Conservation (phyloP, 495 filamentous ascomycete species). For the Tuber calosporum region DNA sequence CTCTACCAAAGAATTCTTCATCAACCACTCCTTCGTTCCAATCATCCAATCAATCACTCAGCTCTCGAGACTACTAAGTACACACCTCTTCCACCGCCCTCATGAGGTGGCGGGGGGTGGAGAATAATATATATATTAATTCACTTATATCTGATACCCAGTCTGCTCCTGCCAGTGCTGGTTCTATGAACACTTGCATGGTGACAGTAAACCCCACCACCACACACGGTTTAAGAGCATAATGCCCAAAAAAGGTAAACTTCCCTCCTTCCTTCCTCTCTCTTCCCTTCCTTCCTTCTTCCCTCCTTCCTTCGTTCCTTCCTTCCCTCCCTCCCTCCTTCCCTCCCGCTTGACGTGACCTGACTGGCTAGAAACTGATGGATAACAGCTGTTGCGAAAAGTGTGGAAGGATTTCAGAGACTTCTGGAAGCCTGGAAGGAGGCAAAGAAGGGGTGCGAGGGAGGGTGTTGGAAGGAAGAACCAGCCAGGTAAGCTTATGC, state of each 20-base stretch:
- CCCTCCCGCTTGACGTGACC: conserved; percentile 1
- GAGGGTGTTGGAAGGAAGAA: conserved; percentile 29
- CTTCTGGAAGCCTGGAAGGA: conserved; percentile 33
- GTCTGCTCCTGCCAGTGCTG: background rate
- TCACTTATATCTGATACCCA: background rate
- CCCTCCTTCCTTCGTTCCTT: background rate
- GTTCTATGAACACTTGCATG: background rate
- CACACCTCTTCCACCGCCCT: background rate
- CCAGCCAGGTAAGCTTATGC: conserved; percentile 36
- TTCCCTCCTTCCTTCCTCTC: background rate
- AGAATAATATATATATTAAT: background rate
- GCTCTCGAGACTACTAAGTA: background rate
- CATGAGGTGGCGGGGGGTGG: background rate
- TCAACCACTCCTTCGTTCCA: background rate
- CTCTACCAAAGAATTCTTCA: background rate
- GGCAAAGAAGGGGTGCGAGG: background rate
- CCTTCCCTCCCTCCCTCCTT: background rate
- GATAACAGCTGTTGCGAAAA: background rate
- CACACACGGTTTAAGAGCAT: background rate
- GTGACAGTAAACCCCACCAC: background rate
- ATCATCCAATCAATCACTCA: background rate
- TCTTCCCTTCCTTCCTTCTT: background rate
- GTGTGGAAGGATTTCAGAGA: conserved; percentile 14
- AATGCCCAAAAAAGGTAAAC: background rate
- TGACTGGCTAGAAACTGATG: background rate